These are phyloP conservation scores for Smittium mucronatum DNA, from an alignment of 371 early-diverging fungal genomes.

Conservation along the genomic window DNA sequence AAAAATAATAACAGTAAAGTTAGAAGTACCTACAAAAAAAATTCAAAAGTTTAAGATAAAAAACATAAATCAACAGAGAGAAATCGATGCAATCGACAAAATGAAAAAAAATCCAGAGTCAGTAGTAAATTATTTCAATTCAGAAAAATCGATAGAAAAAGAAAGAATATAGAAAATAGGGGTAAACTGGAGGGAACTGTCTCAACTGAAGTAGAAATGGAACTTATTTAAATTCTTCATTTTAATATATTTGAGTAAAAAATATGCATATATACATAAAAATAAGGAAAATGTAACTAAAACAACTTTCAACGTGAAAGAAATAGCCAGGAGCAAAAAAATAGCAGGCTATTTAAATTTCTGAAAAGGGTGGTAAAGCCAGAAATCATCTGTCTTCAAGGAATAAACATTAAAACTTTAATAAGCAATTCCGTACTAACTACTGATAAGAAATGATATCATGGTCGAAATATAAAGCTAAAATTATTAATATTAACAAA, in stretches of 20 bases:
- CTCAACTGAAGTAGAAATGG: not conserved
- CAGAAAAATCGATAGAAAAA: not conserved
- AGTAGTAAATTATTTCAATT: not conserved
- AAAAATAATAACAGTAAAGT: not conserved
- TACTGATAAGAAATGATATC: not conserved
- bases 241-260: not conserved
- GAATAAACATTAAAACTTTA: not conserved
- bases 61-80: not conserved
- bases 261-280: not conserved
- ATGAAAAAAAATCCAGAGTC: not conserved
- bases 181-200: not conserved
- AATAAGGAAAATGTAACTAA: not conserved
- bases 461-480: not conserved
- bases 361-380: not conserved
- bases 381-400: not conserved
- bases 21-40: not conserved
- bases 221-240: not conserved
- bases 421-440: not conserved
- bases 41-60: not conserved
- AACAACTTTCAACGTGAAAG: not conserved
- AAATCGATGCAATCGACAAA: not conserved
- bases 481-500: not conserved
- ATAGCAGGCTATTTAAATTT: not conserved
- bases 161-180: not conserved
- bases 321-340: not conserved